phyloP scores from a whole-genome alignment of 441 rosid genomes.

The Mallotus japonicus region DNA sequence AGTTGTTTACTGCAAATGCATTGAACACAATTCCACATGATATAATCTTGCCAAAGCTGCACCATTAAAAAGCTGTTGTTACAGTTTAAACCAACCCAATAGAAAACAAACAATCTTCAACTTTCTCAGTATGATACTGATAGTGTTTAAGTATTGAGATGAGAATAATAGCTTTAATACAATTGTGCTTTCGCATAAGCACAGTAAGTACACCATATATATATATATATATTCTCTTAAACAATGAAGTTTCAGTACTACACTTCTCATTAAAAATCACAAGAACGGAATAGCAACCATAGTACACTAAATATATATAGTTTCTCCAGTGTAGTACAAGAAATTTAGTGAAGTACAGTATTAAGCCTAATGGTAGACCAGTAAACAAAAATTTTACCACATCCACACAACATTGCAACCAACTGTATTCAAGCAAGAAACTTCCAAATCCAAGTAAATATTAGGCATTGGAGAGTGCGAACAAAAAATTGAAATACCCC shows the following conservation, averaged over 20 bases:
- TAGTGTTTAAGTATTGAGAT: not conserved
- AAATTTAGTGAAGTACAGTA: conserved; percentile 20
- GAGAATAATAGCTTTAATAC: not conserved
- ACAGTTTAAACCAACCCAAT: not conserved
- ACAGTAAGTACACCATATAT: not conserved
- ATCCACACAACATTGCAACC: conserved; percentile 11
- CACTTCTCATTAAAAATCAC: not conserved
- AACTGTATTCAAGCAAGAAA: not conserved
- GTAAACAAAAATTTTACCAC: not conserved
- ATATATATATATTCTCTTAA: not conserved
- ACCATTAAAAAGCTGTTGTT: not conserved
- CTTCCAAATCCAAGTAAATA: too few species aligned
- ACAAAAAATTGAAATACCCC: not conserved
- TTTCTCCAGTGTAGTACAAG: conserved; percentile 23
- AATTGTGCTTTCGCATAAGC: not conserved
- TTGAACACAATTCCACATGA: not conserved
- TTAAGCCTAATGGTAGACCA: not conserved
- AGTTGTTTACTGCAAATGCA: not conserved
- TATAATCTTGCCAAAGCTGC: not conserved
- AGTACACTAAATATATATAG: conserved; percentile 2
- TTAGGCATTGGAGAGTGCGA: too few species aligned
- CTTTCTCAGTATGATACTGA: not conserved
- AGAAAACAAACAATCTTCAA: not conserved
- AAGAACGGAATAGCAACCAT: conserved; percentile 2
- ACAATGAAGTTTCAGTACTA: not conserved